phyloP scores from a whole-genome alignment of 2,329 filamentous ascomycete species.

The Polytolypa hystricis region DNA sequence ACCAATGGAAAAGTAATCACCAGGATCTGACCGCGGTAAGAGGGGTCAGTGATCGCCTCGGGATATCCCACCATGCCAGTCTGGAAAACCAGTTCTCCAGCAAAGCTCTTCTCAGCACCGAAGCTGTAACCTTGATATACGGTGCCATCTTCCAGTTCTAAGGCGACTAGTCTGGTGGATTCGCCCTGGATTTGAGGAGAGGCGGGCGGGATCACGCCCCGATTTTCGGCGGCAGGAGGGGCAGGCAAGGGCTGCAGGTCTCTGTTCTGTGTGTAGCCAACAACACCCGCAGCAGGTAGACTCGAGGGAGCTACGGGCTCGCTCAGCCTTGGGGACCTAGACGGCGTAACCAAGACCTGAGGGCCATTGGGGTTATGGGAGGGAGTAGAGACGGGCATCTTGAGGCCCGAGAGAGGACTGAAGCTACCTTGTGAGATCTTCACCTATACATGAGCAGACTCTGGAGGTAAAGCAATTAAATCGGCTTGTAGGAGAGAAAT shows the following conservation, averaged over 20 bases:
- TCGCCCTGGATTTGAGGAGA: constrained; percentile 46
- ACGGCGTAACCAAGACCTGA: constrained; percentile 12
- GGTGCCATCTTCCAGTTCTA: constrained; percentile 87
- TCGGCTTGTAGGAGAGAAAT: no score
- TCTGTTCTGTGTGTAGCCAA: constrained; percentile 25
- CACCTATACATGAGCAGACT: constrained; percentile 10
- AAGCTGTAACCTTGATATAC: constrained; percentile 94
- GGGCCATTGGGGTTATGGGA: constrained; percentile 8
- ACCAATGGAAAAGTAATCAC: constrained; percentile 93
- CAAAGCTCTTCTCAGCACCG: constrained; percentile 84
- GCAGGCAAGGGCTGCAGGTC: constrained; percentile 23
- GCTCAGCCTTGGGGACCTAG: constrained; percentile 13
- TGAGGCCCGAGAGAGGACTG: constrained; percentile 12
- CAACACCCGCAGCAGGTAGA: constrained; percentile 30
- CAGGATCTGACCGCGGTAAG: constrained; percentile 86
- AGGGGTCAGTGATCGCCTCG: constrained; percentile 82
- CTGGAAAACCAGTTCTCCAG: constrained; percentile 97
- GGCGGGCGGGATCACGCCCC: constrained; percentile 43
- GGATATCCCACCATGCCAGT: constrained; percentile 99
- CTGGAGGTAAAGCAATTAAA: constrained; percentile 5
- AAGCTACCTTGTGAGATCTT: no score
- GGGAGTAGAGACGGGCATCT: constrained; percentile 21
- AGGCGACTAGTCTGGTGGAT: constrained; percentile 57
- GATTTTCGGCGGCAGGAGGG: constrained; percentile 18
- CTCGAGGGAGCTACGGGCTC: constrained; percentile 24